Evolutionary conservation across 1,284 basidiomycete genomes (phyloP), one percentile per base, ranked within the genome.

Genomic region (Sanghuangporus baumii): DNA sequence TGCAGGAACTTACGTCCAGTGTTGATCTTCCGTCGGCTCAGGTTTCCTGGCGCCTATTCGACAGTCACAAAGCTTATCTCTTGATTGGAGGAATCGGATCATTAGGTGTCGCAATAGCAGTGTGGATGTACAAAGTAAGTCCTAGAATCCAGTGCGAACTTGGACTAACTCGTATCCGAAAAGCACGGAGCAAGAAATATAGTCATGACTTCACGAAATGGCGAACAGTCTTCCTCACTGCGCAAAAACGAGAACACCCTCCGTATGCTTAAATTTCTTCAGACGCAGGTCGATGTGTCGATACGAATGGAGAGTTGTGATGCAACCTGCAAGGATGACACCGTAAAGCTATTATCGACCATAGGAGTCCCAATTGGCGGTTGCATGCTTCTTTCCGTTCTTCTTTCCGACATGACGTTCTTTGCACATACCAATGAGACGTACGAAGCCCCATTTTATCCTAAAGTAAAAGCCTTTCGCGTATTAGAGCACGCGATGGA

Each of bases 61-160:
- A 65, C 52, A 14, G 62, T n/a, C 36, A 63, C 3, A 69, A 69
- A 48, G 52, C 62, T 3, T 71, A 71, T 54, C 23, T 71, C 2
- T 56, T 71, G 12, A 56, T 76, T 18, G 75, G 75, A 46, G 75
- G 74, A 4, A 69, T 76, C 47, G 74, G 75, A 3, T 69, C 66
- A 20, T 59, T 75, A 18, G 78, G 78, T 1, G 62, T 72, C 14
- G 70, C 71, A 31, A 67, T 75, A 36, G 73, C 77, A 2, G 48
- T 74, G 20, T 77, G 71, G 70, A 74, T 79, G 75, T 77, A 76
- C 65, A 61, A 75, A 69, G 78, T 76, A 59, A 57, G 61, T 16
- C 20, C 20, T 48, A 6, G 18, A 12, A 8, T 8, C 40, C 40
- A 8, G 40, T 41, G 16, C 40, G 8, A 16, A 41, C 16, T 8